phyloP scores from a whole-genome alignment of 2,329 filamentous ascomycete species.

The Raffaelea deltoideospora region DNA sequence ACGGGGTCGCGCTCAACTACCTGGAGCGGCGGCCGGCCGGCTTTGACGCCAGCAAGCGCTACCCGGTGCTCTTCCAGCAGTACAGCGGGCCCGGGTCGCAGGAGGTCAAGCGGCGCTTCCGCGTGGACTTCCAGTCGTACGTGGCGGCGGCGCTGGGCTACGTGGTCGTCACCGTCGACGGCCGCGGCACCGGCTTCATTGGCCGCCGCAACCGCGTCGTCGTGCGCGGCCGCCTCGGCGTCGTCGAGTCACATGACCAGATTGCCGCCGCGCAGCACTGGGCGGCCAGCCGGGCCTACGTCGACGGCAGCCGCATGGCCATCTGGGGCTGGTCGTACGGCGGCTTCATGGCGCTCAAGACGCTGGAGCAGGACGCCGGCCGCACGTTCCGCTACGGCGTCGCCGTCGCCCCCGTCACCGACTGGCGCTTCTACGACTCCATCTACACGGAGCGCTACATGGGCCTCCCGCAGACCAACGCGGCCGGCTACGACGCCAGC shows the following conservation, averaged over 20 bases:
- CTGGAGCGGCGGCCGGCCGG: constrained; percentile 81
- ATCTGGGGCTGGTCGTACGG: constrained; percentile 99
- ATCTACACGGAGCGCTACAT: constrained; percentile 96
- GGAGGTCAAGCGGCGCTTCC: constrained; percentile 64
- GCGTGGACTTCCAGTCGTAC: constrained; percentile 80
- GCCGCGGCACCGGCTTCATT: constrained; percentile 79
- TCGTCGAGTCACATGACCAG: constrained; percentile 78
- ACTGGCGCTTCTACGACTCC: constrained; percentile 91
- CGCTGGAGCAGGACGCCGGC: constrained; percentile 79
- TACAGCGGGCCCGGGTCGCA: constrained; percentile 95
- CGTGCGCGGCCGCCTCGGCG: constrained; percentile 69
- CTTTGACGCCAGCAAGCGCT: constrained; percentile 70
- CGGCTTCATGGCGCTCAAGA: constrained; percentile 90
- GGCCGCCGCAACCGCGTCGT: constrained; percentile 72
- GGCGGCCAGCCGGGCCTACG: constrained; percentile 64
- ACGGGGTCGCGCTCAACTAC: constrained; percentile 49
- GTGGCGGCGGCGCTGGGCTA: constrained; percentile 77
- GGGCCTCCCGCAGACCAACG: constrained; percentile 80
- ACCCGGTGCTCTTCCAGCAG: constrained; percentile 87
- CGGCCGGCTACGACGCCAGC: constrained; percentile 58
- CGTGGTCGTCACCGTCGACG: constrained; percentile 87
- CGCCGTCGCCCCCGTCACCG: constrained; percentile 95
- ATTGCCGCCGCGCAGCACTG: constrained; percentile 81
- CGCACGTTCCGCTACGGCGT: constrained; percentile 90
- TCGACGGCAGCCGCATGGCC: constrained; percentile 67